Base-by-base conservation (phyloP, 2,329 filamentous ascomycete genomes). In the Pezicula carpinea region DNA sequence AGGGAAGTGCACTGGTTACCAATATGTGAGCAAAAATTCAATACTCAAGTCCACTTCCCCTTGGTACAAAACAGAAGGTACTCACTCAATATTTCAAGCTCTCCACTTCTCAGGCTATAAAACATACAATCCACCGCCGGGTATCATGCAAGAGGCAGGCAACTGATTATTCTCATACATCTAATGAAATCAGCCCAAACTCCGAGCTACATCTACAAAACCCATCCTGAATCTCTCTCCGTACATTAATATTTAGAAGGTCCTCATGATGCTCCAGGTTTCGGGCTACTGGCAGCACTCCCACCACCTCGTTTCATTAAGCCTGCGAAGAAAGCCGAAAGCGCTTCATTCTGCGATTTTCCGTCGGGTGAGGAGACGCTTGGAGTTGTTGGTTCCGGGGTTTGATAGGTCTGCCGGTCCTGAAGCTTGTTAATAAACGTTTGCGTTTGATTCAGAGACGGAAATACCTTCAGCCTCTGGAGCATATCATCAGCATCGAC, bases 401-500 rank as follows among this genome's bases (percentile, higher is more conserved):
- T 60, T 46, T 59, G 56, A 34, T 61, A 61, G 17, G 52, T 58
- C 53, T 65, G 61, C 32, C 62, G 63, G 33, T 66, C 64, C 63
- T 66, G 22, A 29, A 15, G 33, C 40, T 39, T 23, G 22, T 39
- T 50, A 43, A 40, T 11, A 38, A 49, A 4, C 43, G 38, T 36
- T 22, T 26, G 6, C 26, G 44, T 38, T 10, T 3, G 45, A 3
- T 6, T 13, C 7, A 44, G 19, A 40, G 17, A 41, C 21, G n/a
- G 35, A 29, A 69, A 61, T 69, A 92, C 89, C 80, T 90, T 91
- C 51, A 95, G 74, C 58, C 87, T 81, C 66, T 90, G 86, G 48
- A 96, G 70, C 86, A 95, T 93, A 60, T 96, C 90, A 62, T 96
- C 91, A 7, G 90, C 90, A 67, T 96, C 90, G 23, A 96, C 88